Evolutionary conservation across 75 land plant species (phyloP), one percentile per base, ranked within the genome.

Genomic region (Cryptomeria japonica): DNA sequence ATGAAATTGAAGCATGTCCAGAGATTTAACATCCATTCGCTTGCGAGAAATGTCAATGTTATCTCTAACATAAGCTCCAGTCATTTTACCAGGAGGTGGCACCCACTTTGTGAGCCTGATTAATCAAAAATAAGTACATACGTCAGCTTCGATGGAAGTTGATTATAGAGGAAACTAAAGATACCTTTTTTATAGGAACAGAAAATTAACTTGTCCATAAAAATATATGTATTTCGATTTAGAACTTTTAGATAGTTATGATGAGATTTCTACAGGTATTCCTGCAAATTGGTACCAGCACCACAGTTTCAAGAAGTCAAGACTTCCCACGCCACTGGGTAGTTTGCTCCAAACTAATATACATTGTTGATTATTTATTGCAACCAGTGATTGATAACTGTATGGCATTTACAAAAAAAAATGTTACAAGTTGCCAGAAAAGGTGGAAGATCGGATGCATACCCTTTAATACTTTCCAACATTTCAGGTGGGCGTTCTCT

Each of bases 1-100:
- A 84, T 98, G 99, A 87, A 98, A 98, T 89, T 98, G 99, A 84
- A 98, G 96, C 99, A 98, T 98, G 91, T 98, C 99, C 86, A 98
- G 90, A 83, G 92, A 85, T 36, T 95, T 80, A 88, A 97, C 99
- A 95, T 98, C 98, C 99, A 98, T 98, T 83, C 99, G 91, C 92
- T 95, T 98, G 42, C 96, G 88, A 28, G 99, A 98, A 39, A 95
- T 90, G 80, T 97, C 86, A 36, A 98, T 98, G 88, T 87, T 96
- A 25, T 91, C 86, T 77, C 95, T 87, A 3, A 98, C 99, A 86
- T 90, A 97, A 64, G 89, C 90, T 77, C 99, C 92, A 15, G 99
- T 97, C 95, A 98, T 98, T 91, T 98, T 98, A 70, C 95, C 99
- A n/a, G 99, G 99, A 64, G 97, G 96, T 68, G 99, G 99, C 84